A percentile compares a stretch with the other conserved stretches of the same genome.
These are phyloP conservation scores for Mycena galericulata DNA, from an alignment of 768 basidiomycete genomes.

Conservation along the genomic window DNA sequence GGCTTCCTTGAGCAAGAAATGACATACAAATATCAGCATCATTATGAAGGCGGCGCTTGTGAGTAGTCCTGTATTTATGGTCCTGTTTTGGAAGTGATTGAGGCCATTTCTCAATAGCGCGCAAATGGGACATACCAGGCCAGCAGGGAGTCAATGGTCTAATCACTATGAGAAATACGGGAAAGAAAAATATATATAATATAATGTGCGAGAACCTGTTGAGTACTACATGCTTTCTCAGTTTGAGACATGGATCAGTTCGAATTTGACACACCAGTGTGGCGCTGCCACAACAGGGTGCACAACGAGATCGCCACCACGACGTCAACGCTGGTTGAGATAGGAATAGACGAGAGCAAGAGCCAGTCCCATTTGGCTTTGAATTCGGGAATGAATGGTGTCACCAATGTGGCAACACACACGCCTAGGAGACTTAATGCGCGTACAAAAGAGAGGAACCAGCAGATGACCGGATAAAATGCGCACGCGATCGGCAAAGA, in stretches of 20 bases:
- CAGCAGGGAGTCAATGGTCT: conserved; percentile 20
- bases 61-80: conserved; percentile 17
- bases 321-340: conserved; percentile 13
- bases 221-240: not conserved
- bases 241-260: no score
- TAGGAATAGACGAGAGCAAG: not conserved
- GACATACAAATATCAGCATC: conserved; percentile 7
- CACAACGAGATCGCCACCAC: conserved; percentile 9
- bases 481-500: conserved; percentile 14
- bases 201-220: no score
- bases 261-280: not conserved
- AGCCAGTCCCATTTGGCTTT: conserved; percentile 19
- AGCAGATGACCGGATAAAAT: conserved; percentile 10
- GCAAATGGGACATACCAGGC: not conserved
- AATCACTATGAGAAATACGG: not conserved
- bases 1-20: not conserved
- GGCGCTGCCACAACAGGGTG: conserved; percentile 10
- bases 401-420: conserved; percentile 4
- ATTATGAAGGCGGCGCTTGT: conserved; percentile 12
- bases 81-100: not conserved
- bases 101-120: not conserved
- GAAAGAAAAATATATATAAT: not conserved
- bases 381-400: conserved; percentile 19
- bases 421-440: conserved; percentile 2
- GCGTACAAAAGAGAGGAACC: conserved; percentile 2